Evolutionary conservation across 2,329 filamentous ascomycete genomes (phyloP), one percentile per base, ranked within the genome.

Genomic region (Diaporthe amygdali): DNA sequence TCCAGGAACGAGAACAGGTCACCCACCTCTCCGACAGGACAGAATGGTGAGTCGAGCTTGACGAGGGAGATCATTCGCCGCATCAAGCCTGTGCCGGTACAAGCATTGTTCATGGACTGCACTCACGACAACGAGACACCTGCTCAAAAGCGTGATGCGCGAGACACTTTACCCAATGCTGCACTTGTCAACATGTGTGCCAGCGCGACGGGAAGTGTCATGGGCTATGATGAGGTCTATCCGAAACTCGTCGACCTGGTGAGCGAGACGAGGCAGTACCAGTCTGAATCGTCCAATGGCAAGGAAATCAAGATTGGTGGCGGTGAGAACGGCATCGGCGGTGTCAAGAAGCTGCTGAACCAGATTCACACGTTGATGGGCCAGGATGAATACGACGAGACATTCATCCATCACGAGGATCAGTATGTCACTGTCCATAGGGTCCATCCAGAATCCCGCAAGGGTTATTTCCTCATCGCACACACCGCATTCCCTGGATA

Each of bases 61-160:
- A 83, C 84, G 39, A 84, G 86, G 44, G 92, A 96, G 76, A 89
- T 93, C 22, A 87, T 97, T 75, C 93, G 92, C 74, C 92, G 88
- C 73, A 95, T 99, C 81, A 94, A 94, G 75, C 92, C 93, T n/a
- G 93, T 91, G 4, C 94, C 95, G 5, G 93, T 98, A 0, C 95
- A 97, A 75, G 96, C 96, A 0, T 85, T 99, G 1, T 98, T 99
- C 82, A 98, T 98, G 95, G 97, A 99, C 80, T 99, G 97, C 82
- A 99, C 97, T 0, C 96, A 99, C 81, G 96, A 99, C 83, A 99
- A 99, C 77, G 96, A 99, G 83, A 93, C 94, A 2, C 96, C 96
- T 0, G 94, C 96, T 0, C 96, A 99, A 82, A 98, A 98, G 82
- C 90, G 97, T 49, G 95, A 98, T 80, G 95, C 95, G 66, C 90